Conservation (phyloP, 768 basidiomycete species). For the Mycena latifolia region DNA sequence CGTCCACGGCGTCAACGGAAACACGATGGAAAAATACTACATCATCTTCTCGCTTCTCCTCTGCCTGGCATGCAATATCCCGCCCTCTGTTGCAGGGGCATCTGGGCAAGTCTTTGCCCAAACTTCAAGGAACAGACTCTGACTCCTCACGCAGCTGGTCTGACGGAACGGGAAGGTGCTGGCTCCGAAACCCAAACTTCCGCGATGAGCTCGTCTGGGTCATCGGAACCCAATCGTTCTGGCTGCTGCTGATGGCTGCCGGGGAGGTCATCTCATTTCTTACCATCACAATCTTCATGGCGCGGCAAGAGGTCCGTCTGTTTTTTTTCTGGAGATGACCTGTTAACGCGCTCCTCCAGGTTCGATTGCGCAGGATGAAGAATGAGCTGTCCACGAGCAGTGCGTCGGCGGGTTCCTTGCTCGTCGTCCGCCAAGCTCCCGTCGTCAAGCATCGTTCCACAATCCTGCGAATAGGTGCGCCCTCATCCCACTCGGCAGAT, state of each 20-base stretch:
- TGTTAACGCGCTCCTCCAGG: too few species aligned
- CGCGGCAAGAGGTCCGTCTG: conserved; percentile 5
- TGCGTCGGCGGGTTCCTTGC: neutral
- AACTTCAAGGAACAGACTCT: neutral
- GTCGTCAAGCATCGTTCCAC: conserved; percentile 8
- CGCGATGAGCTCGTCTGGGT: neutral
- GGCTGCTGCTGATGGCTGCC: conserved; percentile 2
- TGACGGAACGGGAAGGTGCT: neutral
- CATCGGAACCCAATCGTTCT: conserved; percentile 1
- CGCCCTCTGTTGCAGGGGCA: neutral
- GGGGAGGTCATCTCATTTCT: neutral
- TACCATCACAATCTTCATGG: neutral
- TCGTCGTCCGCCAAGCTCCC: neutral
- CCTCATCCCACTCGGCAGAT: too few species aligned
- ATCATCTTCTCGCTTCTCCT: neutral
- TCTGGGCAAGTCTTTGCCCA: neutral
- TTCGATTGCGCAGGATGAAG: neutral
- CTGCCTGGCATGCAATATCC: neutral
- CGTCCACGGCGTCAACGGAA: conserved; percentile 9
- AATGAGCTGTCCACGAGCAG: neutral
- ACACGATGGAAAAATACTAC: conserved; percentile 14
- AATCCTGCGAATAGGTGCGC: conserved; percentile 10
- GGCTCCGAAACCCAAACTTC: neutral
- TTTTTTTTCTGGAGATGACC: too few species aligned
- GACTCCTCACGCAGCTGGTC: neutral